A percentile compares a stretch with the other conserved stretches of the same genome.
These are phyloP conservation scores for Pichia sp. DNA, from an alignment of 1,139 yeast species.

Conservation along the genomic window DNA sequence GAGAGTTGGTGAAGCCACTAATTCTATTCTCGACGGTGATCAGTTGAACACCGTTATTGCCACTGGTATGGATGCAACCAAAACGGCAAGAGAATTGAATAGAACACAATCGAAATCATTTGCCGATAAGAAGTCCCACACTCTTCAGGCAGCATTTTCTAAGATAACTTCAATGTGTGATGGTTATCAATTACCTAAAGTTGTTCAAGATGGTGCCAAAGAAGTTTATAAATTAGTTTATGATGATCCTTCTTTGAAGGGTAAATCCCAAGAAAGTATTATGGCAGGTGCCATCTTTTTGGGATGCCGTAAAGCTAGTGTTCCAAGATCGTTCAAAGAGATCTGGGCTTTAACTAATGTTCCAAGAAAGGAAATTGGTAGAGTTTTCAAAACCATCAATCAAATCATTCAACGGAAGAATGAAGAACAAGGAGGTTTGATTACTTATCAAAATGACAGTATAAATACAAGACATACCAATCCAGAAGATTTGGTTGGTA, in stretches of 20 bases:
- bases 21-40: constrained; percentile 85
- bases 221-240: constrained; percentile 90
- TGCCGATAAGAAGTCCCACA: constrained; percentile 82
- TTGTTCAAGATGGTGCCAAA: constrained; percentile 95
- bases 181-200: constrained; percentile 88
- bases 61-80: constrained; percentile 67
- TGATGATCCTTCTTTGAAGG: constrained; percentile 80
- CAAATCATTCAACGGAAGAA: constrained; percentile 64
- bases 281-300: constrained; percentile 96
- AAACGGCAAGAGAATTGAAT: constrained; percentile 77
- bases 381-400: constrained; percentile 76
- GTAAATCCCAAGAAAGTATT: constrained; percentile 87
- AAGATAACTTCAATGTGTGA: constrained; percentile 95
- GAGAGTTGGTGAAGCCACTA: constrained; percentile 99
- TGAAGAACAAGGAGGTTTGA: constrained; percentile 28
- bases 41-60: constrained; percentile 92
- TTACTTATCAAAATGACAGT: constrained; percentile 39
- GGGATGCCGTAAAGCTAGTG: constrained; percentile 92
- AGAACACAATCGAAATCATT: constrained; percentile 83
- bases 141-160: constrained; percentile 81
- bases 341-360: constrained; percentile 93
- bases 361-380: constrained; percentile 90
- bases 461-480: constrained; percentile 83
- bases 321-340: constrained; percentile 92
- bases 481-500: constrained; percentile 89